Evolutionary conservation across 116 monocot genomes (phyloP), one percentile per base, ranked within the genome.

Genomic region (Cymodocea nodosa): DNA sequence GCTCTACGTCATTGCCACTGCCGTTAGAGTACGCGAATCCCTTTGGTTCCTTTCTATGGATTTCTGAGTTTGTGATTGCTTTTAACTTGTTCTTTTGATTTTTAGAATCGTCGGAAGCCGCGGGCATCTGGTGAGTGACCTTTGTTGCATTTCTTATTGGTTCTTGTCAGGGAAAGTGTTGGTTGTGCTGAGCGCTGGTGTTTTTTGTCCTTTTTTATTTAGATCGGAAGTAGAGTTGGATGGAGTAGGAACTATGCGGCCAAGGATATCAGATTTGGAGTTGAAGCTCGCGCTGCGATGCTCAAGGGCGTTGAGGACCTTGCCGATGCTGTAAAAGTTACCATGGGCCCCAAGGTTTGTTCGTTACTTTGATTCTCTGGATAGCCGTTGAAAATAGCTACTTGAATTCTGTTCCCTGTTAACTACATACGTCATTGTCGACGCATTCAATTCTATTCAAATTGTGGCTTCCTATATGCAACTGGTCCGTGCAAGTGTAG

Each of bases 171-270:
- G 6, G 39, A 6, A 15, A 63, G 20, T 48, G 63, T 35, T 25
- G 18, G 24, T 67, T 36, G 67, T 1, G 2, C 16, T 54, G 25
- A 53, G 44, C 44, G 7, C 14, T 4, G 16, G 67, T 4, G 0
- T 16, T 35, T 20, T 23, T 63, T 30, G 30, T 34, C 54, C 30
- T 30, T 56, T 52, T 12, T 62, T 7, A 17, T 72, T 36, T 40
- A 90, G 90, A 70, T 90, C 64, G 90, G 80, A 52, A 85, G 85
- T 67, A 81, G 86, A 65, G 20, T 85, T 40, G 60, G 63, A 64
- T 90, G 86, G 85, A 79, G 74, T 70, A 85, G 90, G 67, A 81
- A 81, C 70, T 85, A 90, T 81, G 90, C 90, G 24, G 74, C 74
- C 2, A 77, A 72, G 53, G 70, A 67, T 19, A 79, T 74, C 59